A percentile compares a stretch with the other conserved stretches of the same genome.
Evolutionary conservation across 345 rosid genomes (phyloP).

Genomic region (Aquilaria sinensis): DNA sequence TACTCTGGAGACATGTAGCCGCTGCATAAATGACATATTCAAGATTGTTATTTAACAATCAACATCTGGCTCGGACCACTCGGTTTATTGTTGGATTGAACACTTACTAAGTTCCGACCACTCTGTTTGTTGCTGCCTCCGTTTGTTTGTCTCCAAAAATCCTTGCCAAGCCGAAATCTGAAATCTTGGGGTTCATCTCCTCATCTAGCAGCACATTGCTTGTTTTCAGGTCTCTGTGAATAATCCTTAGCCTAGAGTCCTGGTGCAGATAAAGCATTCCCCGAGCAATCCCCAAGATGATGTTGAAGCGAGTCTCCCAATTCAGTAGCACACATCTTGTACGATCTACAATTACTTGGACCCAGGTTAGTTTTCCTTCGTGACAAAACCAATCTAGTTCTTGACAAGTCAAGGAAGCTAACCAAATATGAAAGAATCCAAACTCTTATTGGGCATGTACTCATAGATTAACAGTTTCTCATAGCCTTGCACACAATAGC

Average conservation of each 20-base stretch:
- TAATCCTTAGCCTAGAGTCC: constrained; percentile 17
- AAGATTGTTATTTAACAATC: too few species aligned
- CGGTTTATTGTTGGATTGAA: too few species aligned
- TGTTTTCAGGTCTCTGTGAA: constrained; percentile 15
- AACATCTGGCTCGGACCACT: too few species aligned
- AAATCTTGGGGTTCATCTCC: constrained; percentile 17
- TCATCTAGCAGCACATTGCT: constrained; percentile 15
- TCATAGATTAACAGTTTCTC: constrained; percentile 16
- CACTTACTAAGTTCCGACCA: constrained; percentile 15
- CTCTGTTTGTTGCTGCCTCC: constrained; percentile 10
- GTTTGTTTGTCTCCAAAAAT: constrained; percentile 14
- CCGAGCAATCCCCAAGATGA: constrained; percentile 12
- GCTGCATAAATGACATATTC: too few species aligned
- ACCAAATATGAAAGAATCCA: constrained; percentile 17
- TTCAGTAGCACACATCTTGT: constrained; percentile 7
- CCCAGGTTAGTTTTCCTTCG: background rate
- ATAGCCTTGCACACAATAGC: constrained; percentile 12
- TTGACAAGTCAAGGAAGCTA: constrained; percentile 2
- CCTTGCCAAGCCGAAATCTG: constrained; percentile 17
- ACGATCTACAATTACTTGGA: constrained; percentile 2
- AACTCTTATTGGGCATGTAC: constrained; percentile 16
- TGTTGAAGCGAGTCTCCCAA: constrained; percentile 13
- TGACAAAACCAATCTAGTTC: background rate
- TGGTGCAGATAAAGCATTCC: constrained; percentile 15
- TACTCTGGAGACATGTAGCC: too few species aligned